phyloP scores from a whole-genome alignment of 768 basidiomycete genomes.

The Rubroboletus satanas region DNA sequence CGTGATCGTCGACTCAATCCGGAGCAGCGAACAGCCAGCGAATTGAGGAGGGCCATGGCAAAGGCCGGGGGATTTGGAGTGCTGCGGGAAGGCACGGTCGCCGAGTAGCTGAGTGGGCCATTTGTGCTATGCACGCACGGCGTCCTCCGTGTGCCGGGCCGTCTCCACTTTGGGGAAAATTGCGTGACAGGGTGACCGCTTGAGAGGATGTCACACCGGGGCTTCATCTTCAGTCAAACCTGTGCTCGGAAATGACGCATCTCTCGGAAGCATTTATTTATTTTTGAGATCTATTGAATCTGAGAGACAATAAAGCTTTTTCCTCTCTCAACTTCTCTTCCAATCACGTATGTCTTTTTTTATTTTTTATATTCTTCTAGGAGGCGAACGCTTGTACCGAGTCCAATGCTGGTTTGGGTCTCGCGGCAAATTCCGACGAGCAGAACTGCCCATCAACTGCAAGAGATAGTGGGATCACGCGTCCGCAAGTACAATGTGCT shows the following conservation, averaged over 20 bases:
- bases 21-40: slow-evolving; percentile 81
- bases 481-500: neutral
- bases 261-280: slow-evolving; percentile 9
- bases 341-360: slow-evolving; percentile 6
- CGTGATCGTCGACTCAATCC: slow-evolving; percentile 74
- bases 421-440: slow-evolving; percentile 8
- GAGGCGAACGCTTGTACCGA: neutral
- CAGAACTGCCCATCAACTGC: neutral
- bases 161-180: slow-evolving; percentile 14
- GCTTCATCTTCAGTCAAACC: slow-evolving; percentile 24
- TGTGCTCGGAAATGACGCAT: slow-evolving; percentile 26
- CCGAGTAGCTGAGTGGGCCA: slow-evolving; percentile 1
- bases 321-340: slow-evolving; percentile 1
- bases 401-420: neutral
- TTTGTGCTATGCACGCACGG: slow-evolving; percentile 4
- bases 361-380: no score
- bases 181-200: slow-evolving; percentile 29
- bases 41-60: slow-evolving; percentile 60
- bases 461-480: no score
- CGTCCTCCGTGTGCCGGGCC: slow-evolving; percentile 10
- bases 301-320: slow-evolving; percentile 4
- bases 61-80: slow-evolving; percentile 47
- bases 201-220: slow-evolving; percentile 25
- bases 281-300: slow-evolving; percentile 13
- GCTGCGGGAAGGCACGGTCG: slow-evolving; percentile 16